Evolutionary conservation across 495 filamentous ascomycete species (phyloP).

Genomic region (Evernia prunastri): DNA sequence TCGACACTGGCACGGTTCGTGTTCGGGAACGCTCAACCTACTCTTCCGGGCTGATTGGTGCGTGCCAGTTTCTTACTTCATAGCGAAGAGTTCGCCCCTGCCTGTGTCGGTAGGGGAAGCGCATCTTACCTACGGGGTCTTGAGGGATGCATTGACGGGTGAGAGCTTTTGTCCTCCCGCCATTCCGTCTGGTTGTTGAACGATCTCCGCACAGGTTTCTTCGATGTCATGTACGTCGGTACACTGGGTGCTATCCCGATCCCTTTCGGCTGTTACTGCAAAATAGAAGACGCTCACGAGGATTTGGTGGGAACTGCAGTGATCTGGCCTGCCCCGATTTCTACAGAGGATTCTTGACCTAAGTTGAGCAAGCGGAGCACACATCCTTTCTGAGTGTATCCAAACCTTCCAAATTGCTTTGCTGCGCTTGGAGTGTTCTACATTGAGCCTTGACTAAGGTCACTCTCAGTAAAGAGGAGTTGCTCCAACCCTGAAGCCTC

Average conservation of each 20-base stretch:
- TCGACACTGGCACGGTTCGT: not conserved
- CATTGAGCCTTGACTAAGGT: not conserved
- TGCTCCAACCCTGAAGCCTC: not conserved
- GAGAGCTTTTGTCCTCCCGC: not conserved
- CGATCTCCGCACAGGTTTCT: not conserved
- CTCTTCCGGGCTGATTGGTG: not conserved
- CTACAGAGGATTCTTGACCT: not conserved
- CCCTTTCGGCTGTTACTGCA: constrained; percentile 3
- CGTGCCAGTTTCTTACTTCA: not conserved
- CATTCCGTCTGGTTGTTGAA: not conserved
- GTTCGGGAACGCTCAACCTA: not conserved
- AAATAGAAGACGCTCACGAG: not conserved
- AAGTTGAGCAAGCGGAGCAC: not conserved
- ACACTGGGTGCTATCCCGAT: not conserved
- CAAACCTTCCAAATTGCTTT: not conserved
- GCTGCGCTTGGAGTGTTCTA: not conserved
- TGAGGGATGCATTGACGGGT: not conserved
- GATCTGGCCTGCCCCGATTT: not conserved
- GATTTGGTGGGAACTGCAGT: not conserved
- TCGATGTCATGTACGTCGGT: constrained; percentile 1
- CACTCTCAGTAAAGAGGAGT: not conserved
- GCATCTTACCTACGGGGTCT: not conserved
- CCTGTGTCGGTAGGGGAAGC: not conserved
- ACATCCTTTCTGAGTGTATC: not conserved
- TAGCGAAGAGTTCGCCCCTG: not conserved